These are phyloP conservation scores for Ceriops decandra DNA, from an alignment of 345 rosid genomes.

Conservation along the genomic window DNA sequence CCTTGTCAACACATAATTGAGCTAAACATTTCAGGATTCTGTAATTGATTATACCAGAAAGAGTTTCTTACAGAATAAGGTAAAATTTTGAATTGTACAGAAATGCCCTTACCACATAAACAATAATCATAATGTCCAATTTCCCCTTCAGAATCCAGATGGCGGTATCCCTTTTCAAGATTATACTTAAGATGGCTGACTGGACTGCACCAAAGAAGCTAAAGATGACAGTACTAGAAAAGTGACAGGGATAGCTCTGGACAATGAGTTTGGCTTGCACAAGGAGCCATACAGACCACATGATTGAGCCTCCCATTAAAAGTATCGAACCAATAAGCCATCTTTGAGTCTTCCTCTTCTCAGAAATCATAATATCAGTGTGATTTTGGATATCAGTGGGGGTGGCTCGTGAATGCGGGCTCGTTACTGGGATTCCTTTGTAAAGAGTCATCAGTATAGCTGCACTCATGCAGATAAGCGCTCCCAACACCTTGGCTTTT, in stretches of 20 bases:
- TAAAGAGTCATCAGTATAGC: constrained; percentile 18
- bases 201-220: constrained; percentile 23
- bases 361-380: neutral
- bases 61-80: too few relatives aligned
- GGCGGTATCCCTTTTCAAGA: constrained; percentile 7
- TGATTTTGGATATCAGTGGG: neutral
- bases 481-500: constrained; percentile 23
- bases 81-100: neutral
- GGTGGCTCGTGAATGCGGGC: neutral
- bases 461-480: constrained; percentile 24
- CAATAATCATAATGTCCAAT: constrained; percentile 12
- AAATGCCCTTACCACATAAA: constrained; percentile 15
- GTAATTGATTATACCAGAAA: neutral
- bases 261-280: constrained; percentile 20
- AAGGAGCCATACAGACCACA: constrained; percentile 32
- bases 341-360: constrained; percentile 2
- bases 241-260: constrained; percentile 21
- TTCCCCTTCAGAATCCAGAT: constrained; percentile 24
- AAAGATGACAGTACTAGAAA: constrained; percentile 23
- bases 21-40: neutral
- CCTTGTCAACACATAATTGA: constrained; percentile 11
- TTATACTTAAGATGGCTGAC: constrained; percentile 6
- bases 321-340: constrained; percentile 24
- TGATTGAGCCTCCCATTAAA: constrained; percentile 17
- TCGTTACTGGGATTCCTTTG: constrained; percentile 22